phyloP scores from a whole-genome alignment of 257 asterid genomes.

The Capsicum pubescens region DNA sequence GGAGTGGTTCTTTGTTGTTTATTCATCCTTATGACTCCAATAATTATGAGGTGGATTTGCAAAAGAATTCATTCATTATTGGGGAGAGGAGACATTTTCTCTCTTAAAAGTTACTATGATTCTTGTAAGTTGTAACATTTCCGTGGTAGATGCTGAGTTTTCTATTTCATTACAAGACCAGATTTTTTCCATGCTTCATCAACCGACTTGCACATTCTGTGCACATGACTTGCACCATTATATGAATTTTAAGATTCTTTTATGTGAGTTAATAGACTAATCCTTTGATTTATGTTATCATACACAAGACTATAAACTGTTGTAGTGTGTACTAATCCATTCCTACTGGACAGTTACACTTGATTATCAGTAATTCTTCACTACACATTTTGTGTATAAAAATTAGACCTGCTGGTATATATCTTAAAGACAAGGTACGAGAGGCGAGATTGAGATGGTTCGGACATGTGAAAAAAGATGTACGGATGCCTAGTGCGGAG shows the following conservation, averaged over 20 bases:
- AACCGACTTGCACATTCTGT: background rate
- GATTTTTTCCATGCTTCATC: background rate
- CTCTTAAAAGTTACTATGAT: no score
- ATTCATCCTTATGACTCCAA: no score
- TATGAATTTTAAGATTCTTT: background rate
- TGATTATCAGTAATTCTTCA: background rate
- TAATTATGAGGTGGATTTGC: no score
- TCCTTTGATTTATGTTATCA: background rate
- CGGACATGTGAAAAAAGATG: no score
- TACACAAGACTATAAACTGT: background rate
- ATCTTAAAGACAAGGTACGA: background rate
- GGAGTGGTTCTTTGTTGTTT: no score
- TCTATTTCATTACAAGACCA: background rate
- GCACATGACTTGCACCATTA: background rate
- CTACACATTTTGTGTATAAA: background rate
- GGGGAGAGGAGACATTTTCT: no score
- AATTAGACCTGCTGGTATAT: background rate
- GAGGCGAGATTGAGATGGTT: no score
- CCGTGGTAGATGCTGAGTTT: background rate
- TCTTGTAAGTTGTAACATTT: background rate
- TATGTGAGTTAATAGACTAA: background rate
- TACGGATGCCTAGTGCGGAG: background rate
- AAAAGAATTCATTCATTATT: no score
- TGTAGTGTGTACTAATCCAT: background rate
- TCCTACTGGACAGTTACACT: background rate